phyloP scores from a whole-genome alignment of 2,329 filamentous ascomycete genomes.

The Aspergillus flavus region DNA sequence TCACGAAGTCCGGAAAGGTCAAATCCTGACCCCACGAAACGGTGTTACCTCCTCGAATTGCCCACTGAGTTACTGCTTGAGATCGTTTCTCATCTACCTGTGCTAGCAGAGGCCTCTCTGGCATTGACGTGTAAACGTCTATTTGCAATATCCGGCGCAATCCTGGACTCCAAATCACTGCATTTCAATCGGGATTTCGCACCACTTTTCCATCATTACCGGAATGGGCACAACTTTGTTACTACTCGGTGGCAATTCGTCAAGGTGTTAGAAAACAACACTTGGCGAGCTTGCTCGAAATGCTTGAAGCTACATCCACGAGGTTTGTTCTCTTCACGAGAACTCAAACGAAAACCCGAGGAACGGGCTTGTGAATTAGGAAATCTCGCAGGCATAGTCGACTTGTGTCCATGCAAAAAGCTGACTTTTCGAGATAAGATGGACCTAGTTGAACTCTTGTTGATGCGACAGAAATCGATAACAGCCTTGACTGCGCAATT shows the following conservation, averaged over 20 bases:
- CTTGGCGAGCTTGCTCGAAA: conserved; percentile 40
- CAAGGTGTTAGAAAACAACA: conserved; percentile 37
- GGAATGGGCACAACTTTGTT: conserved; percentile 38
- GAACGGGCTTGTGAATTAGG: conserved; percentile 38
- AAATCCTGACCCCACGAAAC: conserved; percentile 19
- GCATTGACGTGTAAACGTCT: conserved; percentile 44
- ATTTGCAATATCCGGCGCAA: conserved; percentile 34
- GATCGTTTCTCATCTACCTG: conserved; percentile 38
- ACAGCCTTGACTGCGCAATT: conserved; percentile 30
- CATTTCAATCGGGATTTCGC: conserved; percentile 44
- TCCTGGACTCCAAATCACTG: conserved; percentile 35
- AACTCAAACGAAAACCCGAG: conserved; percentile 37
- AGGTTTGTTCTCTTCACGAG: conserved; percentile 33
- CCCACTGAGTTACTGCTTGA: conserved; percentile 42
- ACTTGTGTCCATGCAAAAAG: conserved; percentile 45
- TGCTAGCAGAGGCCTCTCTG: conserved; percentile 39
- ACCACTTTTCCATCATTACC: conserved; percentile 43
- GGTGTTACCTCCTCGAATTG: conserved; percentile 39
- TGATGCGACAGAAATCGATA: conserved; percentile 31
- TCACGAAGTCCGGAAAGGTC: conserved; percentile 19
- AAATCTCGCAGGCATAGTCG: conserved; percentile 39
- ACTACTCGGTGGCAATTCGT: conserved; percentile 42
- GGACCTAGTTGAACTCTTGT: conserved; percentile 37
- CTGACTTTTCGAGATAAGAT: conserved; percentile 42
- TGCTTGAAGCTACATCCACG: conserved; percentile 44